These are phyloP conservation scores for Daldinia bambusicola DNA, from an alignment of 495 filamentous ascomycete species.

Conservation along the genomic window DNA sequence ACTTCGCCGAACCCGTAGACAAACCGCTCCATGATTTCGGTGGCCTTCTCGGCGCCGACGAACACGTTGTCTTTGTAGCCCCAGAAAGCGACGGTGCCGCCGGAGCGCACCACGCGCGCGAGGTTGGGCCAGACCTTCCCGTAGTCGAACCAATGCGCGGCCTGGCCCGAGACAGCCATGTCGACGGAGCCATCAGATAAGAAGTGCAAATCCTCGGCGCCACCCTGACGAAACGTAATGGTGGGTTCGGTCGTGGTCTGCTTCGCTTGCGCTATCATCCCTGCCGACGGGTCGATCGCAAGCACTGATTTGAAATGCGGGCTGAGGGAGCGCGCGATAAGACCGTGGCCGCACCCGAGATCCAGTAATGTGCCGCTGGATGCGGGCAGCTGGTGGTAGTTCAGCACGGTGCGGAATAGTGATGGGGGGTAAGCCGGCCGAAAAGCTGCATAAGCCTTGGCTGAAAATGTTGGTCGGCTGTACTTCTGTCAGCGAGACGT, in stretches of 20 bases:
- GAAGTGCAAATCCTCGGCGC: conserved; percentile 63
- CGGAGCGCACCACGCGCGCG: conserved; percentile 59
- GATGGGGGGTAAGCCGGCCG: conserved; percentile 69
- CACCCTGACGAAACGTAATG: conserved; percentile 57
- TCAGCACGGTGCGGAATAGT: conserved; percentile 65
- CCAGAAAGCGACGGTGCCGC: conserved; percentile 70
- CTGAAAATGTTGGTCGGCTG: conserved; percentile 60
- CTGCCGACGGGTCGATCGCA: conserved; percentile 66
- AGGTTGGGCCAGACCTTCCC: conserved; percentile 64
- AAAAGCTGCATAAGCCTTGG: conserved; percentile 67
- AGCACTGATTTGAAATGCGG: conserved; percentile 60
- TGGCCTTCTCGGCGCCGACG: conserved; percentile 59
- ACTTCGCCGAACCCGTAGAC: conserved; percentile 57
- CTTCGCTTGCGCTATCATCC: conserved; percentile 67
- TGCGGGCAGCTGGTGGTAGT: conserved; percentile 56
- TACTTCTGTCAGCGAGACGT: conserved; percentile 50
- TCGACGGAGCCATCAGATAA: conserved; percentile 61
- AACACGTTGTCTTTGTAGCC: conserved; percentile 71
- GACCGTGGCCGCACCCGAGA: conserved; percentile 70
- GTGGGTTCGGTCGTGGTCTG: conserved; percentile 54
- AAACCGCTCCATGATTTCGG: conserved; percentile 58
- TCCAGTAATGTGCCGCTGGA: conserved; percentile 60
- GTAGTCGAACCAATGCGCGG: conserved; percentile 74
- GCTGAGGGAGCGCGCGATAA: conserved; percentile 64
- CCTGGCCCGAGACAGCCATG: conserved; percentile 68